Conservation (phyloP, 768 basidiomycete genomes). For the Chlorophyllum brunneum region DNA sequence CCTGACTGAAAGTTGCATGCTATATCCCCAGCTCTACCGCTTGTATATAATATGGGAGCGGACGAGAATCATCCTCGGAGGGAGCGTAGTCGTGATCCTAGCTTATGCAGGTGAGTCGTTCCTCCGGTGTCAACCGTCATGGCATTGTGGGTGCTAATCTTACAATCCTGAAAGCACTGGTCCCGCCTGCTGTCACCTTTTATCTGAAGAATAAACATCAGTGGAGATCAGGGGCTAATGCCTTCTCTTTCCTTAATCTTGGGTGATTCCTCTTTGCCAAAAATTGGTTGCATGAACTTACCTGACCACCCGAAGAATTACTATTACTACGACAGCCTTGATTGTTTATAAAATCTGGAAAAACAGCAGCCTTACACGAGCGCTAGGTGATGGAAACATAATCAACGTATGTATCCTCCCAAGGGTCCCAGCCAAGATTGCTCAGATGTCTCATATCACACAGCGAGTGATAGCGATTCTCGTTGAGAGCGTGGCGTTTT, state of each 20-base stretch:
- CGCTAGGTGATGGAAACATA: neutral
- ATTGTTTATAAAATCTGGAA: slow-evolving; percentile 3
- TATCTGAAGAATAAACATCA: neutral
- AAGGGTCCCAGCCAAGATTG: neutral
- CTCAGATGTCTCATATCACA: neutral
- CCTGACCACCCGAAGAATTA: too few relatives aligned
- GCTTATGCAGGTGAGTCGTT: neutral
- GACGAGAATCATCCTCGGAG: neutral
- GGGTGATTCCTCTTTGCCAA: neutral
- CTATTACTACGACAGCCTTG: too few relatives aligned
- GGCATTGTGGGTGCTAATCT: neutral
- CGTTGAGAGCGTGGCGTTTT: slow-evolving; percentile 3
- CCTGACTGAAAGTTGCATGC: neutral
- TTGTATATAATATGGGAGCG: slow-evolving; percentile 5
- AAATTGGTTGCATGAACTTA: too few relatives aligned
- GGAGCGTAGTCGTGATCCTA: neutral
- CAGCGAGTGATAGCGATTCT: neutral
- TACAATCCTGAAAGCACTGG: neutral
- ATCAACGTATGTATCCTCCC: neutral
- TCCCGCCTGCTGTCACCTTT: neutral
- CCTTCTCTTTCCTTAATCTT: neutral
- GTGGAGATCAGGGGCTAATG: neutral
- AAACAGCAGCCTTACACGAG: neutral
- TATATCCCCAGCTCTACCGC: neutral
- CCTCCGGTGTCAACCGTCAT: too few relatives aligned